Base-by-base conservation (phyloP, 2,329 filamentous ascomycete species). In the Cadophora sp. region DNA sequence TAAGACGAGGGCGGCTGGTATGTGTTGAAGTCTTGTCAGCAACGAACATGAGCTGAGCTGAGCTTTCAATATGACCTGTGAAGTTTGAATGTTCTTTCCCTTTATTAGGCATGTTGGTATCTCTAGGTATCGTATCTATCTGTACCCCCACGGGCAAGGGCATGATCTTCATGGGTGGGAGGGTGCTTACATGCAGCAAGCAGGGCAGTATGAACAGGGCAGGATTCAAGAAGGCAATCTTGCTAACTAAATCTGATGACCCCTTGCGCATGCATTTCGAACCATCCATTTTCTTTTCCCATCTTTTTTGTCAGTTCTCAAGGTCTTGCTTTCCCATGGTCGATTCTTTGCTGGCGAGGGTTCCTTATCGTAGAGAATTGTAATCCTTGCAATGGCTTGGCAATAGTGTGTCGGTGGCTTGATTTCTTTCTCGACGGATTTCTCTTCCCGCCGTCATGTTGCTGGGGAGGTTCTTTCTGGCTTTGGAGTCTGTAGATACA, bases 191-290 rank as follows among this genome's bases (percentile, higher is more conserved):
- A 24, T 9, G 8, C 11, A 24, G 11, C 9, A 16, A 22, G n/a
- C 30, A 41, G 14, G 47, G 33, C n/a, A n/a, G n/a, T n/a, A n/a
- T n/a, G n/a, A n/a, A 30, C 33, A 58, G 36, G 55, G 55, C 50
- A 18, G 5, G 41, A 16, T 45, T 48, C n/a, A 18, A 36, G 5
- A 18, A 36, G 5, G 55, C 36, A 58, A 58, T 58, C 55, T 58
- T 36, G 36, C 55, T 27, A 43, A 41, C 5, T 22, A n/a, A 5
- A 3, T 3, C n/a, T 9, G 18, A n/a, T 18, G 18, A 20, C 33
- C 33, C 55, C 55, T 43, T 43, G 36, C 55, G 18, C 53, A 58
- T 58, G 55, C 20, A 18, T 41, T 41, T 58, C 36, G 55, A 30
- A 22, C 20, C 20, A 39, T 30, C 53, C 33, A n/a, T 39, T 56